These are phyloP conservation scores for Diversispora eburnea DNA, from an alignment of 192 early-diverging fungal genomes.

Conservation along the genomic window DNA sequence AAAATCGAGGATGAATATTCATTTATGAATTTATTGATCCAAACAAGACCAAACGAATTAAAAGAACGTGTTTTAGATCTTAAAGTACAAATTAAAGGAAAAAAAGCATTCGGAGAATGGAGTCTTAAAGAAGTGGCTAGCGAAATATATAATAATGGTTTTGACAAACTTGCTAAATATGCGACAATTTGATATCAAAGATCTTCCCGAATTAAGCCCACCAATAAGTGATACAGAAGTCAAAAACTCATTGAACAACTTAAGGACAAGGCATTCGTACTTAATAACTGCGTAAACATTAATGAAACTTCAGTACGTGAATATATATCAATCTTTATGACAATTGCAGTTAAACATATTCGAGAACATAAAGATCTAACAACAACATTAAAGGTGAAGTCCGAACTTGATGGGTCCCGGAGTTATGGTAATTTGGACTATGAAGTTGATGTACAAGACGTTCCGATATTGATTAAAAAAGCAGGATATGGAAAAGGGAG, in stretches of 20 bases:
- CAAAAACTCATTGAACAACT: background rate
- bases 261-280: background rate
- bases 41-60: constrained; percentile 7
- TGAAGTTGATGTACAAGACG: constrained; percentile 1
- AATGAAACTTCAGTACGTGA: constrained; percentile 9
- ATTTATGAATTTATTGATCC: background rate
- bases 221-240: background rate
- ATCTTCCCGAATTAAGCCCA: background rate
- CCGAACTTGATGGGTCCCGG: constrained; percentile 17
- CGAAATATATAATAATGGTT: constrained; percentile 3
- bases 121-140: background rate
- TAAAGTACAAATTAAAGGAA: background rate
- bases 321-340: constrained; percentile 17
- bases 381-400: background rate
- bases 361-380: background rate
- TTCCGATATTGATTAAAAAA: constrained; percentile 18
- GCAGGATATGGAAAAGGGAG: constrained; percentile 14
- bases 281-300: background rate
- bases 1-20: background rate
- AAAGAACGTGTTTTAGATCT: background rate
- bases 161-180: constrained; percentile 16
- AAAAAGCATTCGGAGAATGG: constrained; percentile 11
- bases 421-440: constrained; percentile 16
- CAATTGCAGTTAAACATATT: background rate
- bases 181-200: background rate